Conservation (phyloP, 2,329 filamentous ascomycete genomes). For the Diplodia seriata region DNA sequence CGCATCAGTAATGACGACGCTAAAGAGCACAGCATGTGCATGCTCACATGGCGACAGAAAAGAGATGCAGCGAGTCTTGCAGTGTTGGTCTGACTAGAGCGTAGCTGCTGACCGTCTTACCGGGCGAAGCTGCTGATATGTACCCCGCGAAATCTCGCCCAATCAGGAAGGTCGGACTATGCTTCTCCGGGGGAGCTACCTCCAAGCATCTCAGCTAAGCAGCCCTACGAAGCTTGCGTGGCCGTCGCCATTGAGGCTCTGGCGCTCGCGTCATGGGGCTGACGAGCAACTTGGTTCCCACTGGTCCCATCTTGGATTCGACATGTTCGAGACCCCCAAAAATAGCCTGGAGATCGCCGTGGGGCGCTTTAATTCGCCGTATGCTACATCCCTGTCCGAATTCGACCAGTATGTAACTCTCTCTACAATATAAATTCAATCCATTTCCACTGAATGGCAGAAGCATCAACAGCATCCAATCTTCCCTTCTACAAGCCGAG, state of each 20-base stretch:
- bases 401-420: no score
- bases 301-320: not conserved
- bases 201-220: slow-evolving; percentile 22
- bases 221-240: slow-evolving; percentile 18
- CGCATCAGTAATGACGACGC: no score
- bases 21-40: not conserved
- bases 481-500: not conserved
- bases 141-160: not conserved
- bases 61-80: not conserved
- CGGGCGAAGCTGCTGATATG: slow-evolving; percentile 1
- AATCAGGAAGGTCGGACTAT: not conserved
- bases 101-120: slow-evolving; percentile 10
- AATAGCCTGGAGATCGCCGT: not conserved
- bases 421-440: not conserved
- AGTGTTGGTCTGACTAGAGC: slow-evolving; percentile 11
- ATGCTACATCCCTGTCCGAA: no score
- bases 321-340: not conserved
- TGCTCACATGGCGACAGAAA: not conserved
- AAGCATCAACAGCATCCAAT: not conserved
- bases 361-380: no score
- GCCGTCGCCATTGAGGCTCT: slow-evolving; percentile 9
- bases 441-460: not conserved
- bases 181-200: not conserved
- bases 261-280: slow-evolving; percentile 10
- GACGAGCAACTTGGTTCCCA: not conserved